phyloP scores from a whole-genome alignment of 345 rosid species.

The Eucalyptus dawsonii region DNA sequence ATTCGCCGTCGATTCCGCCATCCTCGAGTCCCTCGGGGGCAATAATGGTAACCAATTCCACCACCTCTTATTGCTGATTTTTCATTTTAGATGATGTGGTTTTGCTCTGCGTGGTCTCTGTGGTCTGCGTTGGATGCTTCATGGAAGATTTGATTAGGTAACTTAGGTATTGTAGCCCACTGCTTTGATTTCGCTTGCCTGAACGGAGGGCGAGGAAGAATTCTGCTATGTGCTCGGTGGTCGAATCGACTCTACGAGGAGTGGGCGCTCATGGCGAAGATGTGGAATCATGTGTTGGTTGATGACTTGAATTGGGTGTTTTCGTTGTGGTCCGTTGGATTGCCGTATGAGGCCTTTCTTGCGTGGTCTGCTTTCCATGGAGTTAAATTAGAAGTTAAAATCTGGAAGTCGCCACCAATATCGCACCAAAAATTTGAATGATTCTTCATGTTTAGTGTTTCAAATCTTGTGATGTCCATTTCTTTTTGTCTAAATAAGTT shows the following conservation, averaged over 20 bases:
- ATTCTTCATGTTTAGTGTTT: not conserved
- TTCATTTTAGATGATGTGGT: not conserved
- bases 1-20: not conserved
- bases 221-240: not conserved
- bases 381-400: not conserved
- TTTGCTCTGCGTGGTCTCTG: not conserved
- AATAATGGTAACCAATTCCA: not conserved
- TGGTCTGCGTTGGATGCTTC: not conserved
- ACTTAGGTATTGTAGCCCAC: not conserved
- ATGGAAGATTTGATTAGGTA: not conserved
- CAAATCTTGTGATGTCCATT: not conserved
- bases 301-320: not conserved
- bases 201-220: not conserved
- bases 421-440: not conserved
- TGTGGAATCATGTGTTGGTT: not conserved
- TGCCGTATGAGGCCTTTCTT: not conserved
- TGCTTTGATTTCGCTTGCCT: not conserved
- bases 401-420: not conserved
- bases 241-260: not conserved
- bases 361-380: not conserved
- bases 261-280: not conserved
- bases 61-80: not conserved
- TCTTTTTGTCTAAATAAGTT: not conserved
- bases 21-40: not conserved
- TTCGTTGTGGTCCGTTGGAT: not conserved